A percentile compares a stretch with the other conserved stretches of the same genome.
These are phyloP conservation scores for Aspergillus sojae DNA, from an alignment of 2,329 filamentous ascomycete species.

Conservation along the genomic window DNA sequence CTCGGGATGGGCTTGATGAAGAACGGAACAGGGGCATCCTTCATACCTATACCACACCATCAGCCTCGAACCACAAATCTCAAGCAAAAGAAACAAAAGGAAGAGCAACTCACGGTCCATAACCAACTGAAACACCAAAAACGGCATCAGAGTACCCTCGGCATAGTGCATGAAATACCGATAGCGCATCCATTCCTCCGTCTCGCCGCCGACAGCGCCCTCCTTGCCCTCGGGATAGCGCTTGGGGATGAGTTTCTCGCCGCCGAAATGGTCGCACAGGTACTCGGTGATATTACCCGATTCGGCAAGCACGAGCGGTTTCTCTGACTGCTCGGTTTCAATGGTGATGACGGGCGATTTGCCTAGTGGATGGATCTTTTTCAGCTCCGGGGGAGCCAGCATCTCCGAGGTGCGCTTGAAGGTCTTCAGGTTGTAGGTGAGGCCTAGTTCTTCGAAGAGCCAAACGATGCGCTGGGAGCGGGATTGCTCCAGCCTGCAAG, in stretches of 20 bases:
- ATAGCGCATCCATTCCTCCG: slow-evolving; percentile 62
- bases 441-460: slow-evolving; percentile 79
- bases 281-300: slow-evolving; percentile 82
- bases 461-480: slow-evolving; percentile 81
- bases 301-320: slow-evolving; percentile 72
- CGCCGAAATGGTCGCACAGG: slow-evolving; percentile 68
- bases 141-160: slow-evolving; percentile 80
- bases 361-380: slow-evolving; percentile 78
- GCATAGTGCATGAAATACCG: slow-evolving; percentile 78
- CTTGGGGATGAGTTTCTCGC: slow-evolving; percentile 50
- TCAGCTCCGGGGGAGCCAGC: slow-evolving; percentile 75
- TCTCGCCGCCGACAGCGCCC: slow-evolving; percentile 59
- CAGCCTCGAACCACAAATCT: neutral
- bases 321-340: slow-evolving; percentile 45
- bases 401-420: slow-evolving; percentile 69
- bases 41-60: slow-evolving; percentile 41
- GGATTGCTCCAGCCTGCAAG: slow-evolving; percentile 74
- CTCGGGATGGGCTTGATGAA: slow-evolving; percentile 68
- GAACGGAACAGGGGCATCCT: slow-evolving; percentile 63
- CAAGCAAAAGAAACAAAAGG: neutral
- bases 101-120: slow-evolving; percentile 55
- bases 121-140: slow-evolving; percentile 67
- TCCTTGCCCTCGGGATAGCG: slow-evolving; percentile 56
- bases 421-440: slow-evolving; percentile 77
- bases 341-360: slow-evolving; percentile 82